Evolutionary conservation across 1,284 basidiomycete species (phyloP), one percentile per base, ranked within the genome.

Genomic region (Fomitiporia mediterranea): DNA sequence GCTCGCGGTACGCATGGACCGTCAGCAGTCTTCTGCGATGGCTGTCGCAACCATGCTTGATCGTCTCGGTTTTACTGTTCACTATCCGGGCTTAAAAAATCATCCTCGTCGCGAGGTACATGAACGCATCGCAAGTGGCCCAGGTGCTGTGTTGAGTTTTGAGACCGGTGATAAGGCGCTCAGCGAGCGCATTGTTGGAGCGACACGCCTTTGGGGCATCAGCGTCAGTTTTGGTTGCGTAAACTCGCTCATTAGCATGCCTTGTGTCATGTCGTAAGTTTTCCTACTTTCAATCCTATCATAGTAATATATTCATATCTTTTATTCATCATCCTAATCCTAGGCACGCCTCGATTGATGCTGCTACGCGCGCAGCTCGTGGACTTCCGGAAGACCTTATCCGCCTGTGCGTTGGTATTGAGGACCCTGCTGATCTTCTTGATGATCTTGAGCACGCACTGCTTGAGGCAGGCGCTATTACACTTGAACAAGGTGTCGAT

Each of bases 191-290:
- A 92, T 99, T 60, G 94, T 99, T 7, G 94, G 90, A 4, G 89
- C 87, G 1, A 91, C 96, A 7, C 81, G 93, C 49, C 75, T 99
- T 30, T 99, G 96, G 95, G 94, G 96, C 32, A 98, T 99, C 67
- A 94, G 89, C 61, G 97, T 99, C 64, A 94, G 91, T 65, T 99
- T 99, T 69, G 97, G 97, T 30, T 95, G 93, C 63, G 95, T 99
- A 64, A 99, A 99, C 77, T 94, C 90, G 67, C 74, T 99, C 68
- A 99, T 99, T 73, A 95, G 92, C 64, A 99, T 99, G 97, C 97
- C 97, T 43, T 99, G 97, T 71, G 86, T 95, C 64, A 99, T 99
- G 97, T 97, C 94, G 94, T 96, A 72, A 74, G 93, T 83, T 64
- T 38, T 56, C 50, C 37, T 46, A 58, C 55, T 51, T 39, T 38